A percentile compares a stretch with the other conserved stretches of the same genome.
phyloP scores from a whole-genome alignment of 1,139 yeast species.

The Pichiaceae sp. region DNA sequence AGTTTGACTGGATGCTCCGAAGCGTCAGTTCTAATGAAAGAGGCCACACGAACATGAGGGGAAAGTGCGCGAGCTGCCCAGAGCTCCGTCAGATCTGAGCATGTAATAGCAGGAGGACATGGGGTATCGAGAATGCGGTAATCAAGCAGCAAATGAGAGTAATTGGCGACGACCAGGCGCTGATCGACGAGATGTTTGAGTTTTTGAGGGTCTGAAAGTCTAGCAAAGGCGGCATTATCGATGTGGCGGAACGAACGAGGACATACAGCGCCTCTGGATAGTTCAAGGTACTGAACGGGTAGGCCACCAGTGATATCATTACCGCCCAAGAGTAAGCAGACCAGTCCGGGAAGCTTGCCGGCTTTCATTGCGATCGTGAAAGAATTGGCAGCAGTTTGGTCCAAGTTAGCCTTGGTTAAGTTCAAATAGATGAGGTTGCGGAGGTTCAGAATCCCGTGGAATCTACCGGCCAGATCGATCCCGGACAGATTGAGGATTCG shows the following conservation, averaged over 20 bases:
- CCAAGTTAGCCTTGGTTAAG: slow-evolving; percentile 9
- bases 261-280: neutral
- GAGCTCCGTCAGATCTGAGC: neutral
- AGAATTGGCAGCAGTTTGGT: slow-evolving; percentile 12
- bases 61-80: neutral
- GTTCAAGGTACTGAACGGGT: slow-evolving; percentile 8
- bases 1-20: too few species aligned
- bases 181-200: slow-evolving; percentile 6
- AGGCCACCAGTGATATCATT: slow-evolving; percentile 3
- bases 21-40: neutral
- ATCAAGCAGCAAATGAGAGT: slow-evolving; percentile 6
- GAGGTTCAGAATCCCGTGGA: slow-evolving; percentile 9
- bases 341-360: slow-evolving; percentile 13
- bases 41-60: neutral
- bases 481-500: slow-evolving; percentile 8
- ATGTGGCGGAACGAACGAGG: slow-evolving; percentile 3
- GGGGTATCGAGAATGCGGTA: slow-evolving; percentile 7
- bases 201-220: slow-evolving; percentile 8
- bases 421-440: slow-evolving; percentile 11
- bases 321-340: slow-evolving; percentile 8
- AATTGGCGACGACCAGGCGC: neutral
- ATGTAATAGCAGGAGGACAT: neutral
- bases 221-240: slow-evolving; percentile 1
- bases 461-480: slow-evolving; percentile 5
- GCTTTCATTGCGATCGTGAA: slow-evolving; percentile 16